phyloP scores from a whole-genome alignment of 176 grass and related monocot species.

The Carex pumila region DNA sequence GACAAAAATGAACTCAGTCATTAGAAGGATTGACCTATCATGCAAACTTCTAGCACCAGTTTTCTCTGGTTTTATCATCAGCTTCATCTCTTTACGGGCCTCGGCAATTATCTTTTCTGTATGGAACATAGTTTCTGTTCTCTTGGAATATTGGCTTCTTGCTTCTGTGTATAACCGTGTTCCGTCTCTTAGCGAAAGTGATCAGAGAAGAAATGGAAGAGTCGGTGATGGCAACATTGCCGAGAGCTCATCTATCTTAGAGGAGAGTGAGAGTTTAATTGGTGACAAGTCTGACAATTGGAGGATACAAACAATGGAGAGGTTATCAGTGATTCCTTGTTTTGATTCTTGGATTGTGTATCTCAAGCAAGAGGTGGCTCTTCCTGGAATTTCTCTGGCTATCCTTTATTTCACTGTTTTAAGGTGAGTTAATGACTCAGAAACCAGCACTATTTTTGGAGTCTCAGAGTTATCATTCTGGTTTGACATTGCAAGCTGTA shows the following conservation, averaged over 20 bases:
- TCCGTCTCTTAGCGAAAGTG: constrained; percentile 47
- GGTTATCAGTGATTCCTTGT: constrained; percentile 48
- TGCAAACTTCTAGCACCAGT: constrained; percentile 89
- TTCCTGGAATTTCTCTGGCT: constrained; percentile 73
- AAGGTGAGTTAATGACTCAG: constrained; percentile 21
- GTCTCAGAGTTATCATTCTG: background rate
- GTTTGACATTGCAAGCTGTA: background rate
- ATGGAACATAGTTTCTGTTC: constrained; percentile 59
- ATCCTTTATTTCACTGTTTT: constrained; percentile 80
- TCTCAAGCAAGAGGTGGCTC: constrained; percentile 59
- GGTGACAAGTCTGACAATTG: constrained; percentile 16
- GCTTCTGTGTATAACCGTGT: constrained; percentile 60
- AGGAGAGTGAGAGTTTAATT: constrained; percentile 5
- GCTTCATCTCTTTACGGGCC: constrained; percentile 64
- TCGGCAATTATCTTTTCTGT: constrained; percentile 53
- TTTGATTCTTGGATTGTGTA: constrained; percentile 69
- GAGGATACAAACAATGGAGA: constrained; percentile 31
- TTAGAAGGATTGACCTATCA: constrained; percentile 80
- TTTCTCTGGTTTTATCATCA: constrained; percentile 70
- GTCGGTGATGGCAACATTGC: background rate
- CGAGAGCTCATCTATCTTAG: constrained; percentile 9
- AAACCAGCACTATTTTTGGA: background rate
- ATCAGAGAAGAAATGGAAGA: constrained; percentile 19
- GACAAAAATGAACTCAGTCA: constrained; percentile 76
- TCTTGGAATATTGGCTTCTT: constrained; percentile 73